These are phyloP conservation scores for Acmispon strigosus DNA, from an alignment of 306 rosid species.

Conservation along the genomic window DNA sequence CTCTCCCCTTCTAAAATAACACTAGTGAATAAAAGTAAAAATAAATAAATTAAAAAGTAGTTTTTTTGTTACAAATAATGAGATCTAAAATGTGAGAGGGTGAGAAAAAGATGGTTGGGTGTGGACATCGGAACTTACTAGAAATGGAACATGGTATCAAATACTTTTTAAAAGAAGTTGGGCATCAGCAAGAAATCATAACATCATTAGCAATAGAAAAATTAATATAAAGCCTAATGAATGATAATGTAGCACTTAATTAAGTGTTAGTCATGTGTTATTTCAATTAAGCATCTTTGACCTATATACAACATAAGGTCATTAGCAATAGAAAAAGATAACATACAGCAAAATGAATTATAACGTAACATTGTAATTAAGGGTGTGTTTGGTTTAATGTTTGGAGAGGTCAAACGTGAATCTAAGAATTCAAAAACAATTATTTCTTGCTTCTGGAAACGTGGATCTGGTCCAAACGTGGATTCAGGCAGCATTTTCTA, in stretches of 20 bases:
- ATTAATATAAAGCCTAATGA: neutral
- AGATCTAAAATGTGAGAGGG: neutral
- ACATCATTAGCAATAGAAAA: constrained; percentile 1
- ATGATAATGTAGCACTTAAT: neutral
- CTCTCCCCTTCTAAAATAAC: too few species aligned
- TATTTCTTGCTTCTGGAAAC: too few species aligned
- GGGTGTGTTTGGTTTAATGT: too few species aligned
- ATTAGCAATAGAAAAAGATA: too few species aligned
- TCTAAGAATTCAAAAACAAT: too few species aligned
- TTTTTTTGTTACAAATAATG: neutral
- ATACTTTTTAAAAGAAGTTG: constrained; percentile 3
- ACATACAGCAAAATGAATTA: too few species aligned
- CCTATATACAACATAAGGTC: neutral
- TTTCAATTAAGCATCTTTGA: constrained; percentile 27
- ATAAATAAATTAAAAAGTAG: neutral
- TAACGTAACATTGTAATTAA: neutral
- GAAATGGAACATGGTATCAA: constrained; percentile 20
- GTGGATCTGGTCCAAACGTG: too few species aligned
- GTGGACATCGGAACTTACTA: constrained; percentile 13
- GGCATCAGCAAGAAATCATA: neutral
- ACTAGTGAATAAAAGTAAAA: neutral
- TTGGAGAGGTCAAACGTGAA: too few species aligned
- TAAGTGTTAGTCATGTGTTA: neutral
- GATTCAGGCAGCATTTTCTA: too few species aligned
- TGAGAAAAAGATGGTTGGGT: constrained; percentile 6